Evolutionary conservation across 2,329 filamentous ascomycete species (phyloP), one percentile per base, ranked within the genome.

Genomic region (Apiospora pterosperma): DNA sequence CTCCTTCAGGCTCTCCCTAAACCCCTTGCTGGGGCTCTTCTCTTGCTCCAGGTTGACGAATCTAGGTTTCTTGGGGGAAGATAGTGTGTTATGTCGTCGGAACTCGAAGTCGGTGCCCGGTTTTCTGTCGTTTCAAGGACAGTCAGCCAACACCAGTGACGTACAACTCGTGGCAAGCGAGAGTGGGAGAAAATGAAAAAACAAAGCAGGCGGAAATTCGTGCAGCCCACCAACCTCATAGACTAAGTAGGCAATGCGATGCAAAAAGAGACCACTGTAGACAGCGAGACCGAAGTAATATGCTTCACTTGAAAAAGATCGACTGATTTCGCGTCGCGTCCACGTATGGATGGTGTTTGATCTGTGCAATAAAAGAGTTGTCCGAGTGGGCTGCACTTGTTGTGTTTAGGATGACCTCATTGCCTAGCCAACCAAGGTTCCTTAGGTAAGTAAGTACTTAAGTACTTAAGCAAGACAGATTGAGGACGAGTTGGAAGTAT

Each of bases 41-140:
- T 55, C 65, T 34, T 38, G 41, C 48, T 55, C 62, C 61, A 66
- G 65, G 7, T 62, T 64, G 65, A 28, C 28, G 58, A 38, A 25
- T 55, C 23, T 34, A 21, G 72, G 69, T 59, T 65, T 62, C 5
- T 73, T 63, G 44, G 67, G 65, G 8, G 70, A 74, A 19, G 68
- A 48, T 39, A 77, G 70, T 58, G 69, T 77, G 65, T 75, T 74
- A 62, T 66, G 70, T 16, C 74, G 75, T 38, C 72, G 74, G 67
- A 77, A 74, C 61, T 73, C 68, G 65, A 76, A 75, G 59, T 67
- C 64, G 36, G 75, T 71, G 41, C 72, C 75, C 28, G 73, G 75
- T 63, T 76, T 76, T 71, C 70, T 74, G 65, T 62, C 59, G 28
- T 44, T 16, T 58, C 16, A 4, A 34, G 3, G 28, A 14, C 25